Conservation (phyloP, 75 land plant genomes). For the Pinus taeda region DNA sequence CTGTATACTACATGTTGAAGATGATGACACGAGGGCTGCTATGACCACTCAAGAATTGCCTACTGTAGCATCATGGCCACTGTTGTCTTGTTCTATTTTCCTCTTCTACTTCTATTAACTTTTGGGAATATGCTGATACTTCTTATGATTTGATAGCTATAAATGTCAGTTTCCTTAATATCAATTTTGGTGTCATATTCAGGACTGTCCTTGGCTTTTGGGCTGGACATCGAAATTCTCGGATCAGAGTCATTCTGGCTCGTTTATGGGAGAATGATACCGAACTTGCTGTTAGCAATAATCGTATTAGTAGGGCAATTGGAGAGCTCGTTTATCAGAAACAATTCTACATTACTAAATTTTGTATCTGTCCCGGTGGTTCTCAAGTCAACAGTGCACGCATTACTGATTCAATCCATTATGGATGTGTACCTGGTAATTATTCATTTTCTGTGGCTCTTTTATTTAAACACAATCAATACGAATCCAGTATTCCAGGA, state of each 20-base stretch:
- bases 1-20: background rate
- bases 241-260: constrained; percentile 77
- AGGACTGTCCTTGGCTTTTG: constrained; percentile 89
- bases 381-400: constrained; percentile 97
- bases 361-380: constrained; percentile 92
- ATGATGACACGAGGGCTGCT: too few species aligned
- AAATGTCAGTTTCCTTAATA: constrained; percentile 9
- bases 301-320: constrained; percentile 72
- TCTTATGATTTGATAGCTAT: background rate
- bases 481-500: background rate
- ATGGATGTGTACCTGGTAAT: constrained; percentile 94
- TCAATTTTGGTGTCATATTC: constrained; percentile 10
- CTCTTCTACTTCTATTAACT: background rate
- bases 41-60: too few species aligned
- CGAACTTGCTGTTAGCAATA: constrained; percentile 71
- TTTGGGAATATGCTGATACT: background rate
- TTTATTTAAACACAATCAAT: background rate
- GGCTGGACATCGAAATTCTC: constrained; percentile 88
- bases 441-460: constrained; percentile 7
- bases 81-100: background rate
- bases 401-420: constrained; percentile 83
- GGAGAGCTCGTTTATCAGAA: constrained; percentile 79
- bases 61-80: too few species aligned
- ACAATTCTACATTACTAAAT: constrained; percentile 77
- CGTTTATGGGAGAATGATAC: constrained; percentile 89